phyloP scores from a whole-genome alignment of 805 yeast genomes.

The Aciculoconidium aculeatum region DNA sequence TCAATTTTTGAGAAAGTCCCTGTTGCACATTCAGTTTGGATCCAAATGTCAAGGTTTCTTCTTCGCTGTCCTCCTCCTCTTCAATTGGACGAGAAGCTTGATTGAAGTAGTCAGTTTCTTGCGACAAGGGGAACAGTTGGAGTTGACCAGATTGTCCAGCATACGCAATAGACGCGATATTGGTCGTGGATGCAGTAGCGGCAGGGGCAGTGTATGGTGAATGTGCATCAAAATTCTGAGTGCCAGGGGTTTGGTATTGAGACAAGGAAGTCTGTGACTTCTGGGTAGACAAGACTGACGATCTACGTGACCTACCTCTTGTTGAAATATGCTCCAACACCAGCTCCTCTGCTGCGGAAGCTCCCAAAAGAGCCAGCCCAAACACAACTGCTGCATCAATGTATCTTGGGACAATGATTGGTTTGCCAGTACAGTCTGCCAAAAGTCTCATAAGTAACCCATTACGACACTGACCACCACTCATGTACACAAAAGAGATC shows the following conservation, averaged over 20 bases:
- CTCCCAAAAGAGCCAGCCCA: constrained; percentile 93
- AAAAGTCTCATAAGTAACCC: constrained; percentile 80
- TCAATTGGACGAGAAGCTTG: constrained; percentile 14
- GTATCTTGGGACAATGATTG: constrained; percentile 87
- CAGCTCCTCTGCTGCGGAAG: constrained; percentile 77
- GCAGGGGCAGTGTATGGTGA: constrained; percentile 79
- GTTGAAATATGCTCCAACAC: constrained; percentile 31
- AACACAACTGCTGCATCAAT: constrained; percentile 96
- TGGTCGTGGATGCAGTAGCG: constrained; percentile 66
- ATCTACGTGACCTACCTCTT: constrained; percentile 32
- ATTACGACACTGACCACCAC: constrained; percentile 97
- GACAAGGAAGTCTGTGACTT: constrained; percentile 28
- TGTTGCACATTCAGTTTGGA: constrained; percentile 51
- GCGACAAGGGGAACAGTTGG: constrained; percentile 24
- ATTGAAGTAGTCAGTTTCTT: constrained; percentile 36
- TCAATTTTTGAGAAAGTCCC: constrained; percentile 42
- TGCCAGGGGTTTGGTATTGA: neutral
- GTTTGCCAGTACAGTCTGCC: constrained; percentile 90
- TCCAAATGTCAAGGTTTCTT: constrained; percentile 53
- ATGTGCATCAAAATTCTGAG: constrained; percentile 27
- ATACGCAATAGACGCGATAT: constrained; percentile 46
- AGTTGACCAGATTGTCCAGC: constrained; percentile 23
- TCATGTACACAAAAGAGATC: constrained; percentile 73
- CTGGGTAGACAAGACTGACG: constrained; percentile 23
- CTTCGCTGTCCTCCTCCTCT: constrained; percentile 38